Base-by-base conservation (phyloP, 495 filamentous ascomycete species). In the Elaphomyces granulatus region DNA sequence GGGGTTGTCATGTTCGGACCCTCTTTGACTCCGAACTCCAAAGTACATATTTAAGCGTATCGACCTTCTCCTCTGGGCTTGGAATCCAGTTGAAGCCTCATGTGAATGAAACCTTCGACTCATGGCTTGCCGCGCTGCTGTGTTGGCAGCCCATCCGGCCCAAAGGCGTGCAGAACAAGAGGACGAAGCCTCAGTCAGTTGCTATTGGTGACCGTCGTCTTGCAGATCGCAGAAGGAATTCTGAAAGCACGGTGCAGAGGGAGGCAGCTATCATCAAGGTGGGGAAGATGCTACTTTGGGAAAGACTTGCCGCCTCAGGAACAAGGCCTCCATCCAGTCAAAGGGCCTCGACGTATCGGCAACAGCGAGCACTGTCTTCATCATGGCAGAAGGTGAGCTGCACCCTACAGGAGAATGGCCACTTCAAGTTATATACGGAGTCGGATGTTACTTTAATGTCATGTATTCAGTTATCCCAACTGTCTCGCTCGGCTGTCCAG, bases 181-280 rank as follows among this genome's bases (percentile, higher is more conserved):
- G 74, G 80, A 77, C 70, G 47, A 86, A 71, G 55, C 71, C 66
- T 51, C 81, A 70, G 59, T 71, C 48, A 43, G 61, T 67, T 44
- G 48, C 60, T 42, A 61, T 72, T 21, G 53, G 60, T 38, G 70
- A 72, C 41, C 64, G 64, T 36, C 64, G 65, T 46, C 50, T 72
- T 37, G 58, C 60, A 23, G 70, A 75, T 35, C 60, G 67, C 42
- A 59, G 76, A 34, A 65, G 77, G 37, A 77, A 77, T 54, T 80
- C 77, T 8, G 73, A 77, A 37, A 72, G 67, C 40, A 68, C 65
- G 30, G 48, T 62, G n/a, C 66, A 72, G 10, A 87, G 81, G 50
- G 83, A 87, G 41, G 74, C 77, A 9, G 76, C 86, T 26, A 94
- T 96, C 43, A 99, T 96, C 61, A 99, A 99, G 55, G 83, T 95